A percentile compares a stretch with the other conserved stretches of the same genome.
These are phyloP conservation scores for Blastobotrys parvus DNA, from an alignment of 805 yeast species.

Conservation along the genomic window DNA sequence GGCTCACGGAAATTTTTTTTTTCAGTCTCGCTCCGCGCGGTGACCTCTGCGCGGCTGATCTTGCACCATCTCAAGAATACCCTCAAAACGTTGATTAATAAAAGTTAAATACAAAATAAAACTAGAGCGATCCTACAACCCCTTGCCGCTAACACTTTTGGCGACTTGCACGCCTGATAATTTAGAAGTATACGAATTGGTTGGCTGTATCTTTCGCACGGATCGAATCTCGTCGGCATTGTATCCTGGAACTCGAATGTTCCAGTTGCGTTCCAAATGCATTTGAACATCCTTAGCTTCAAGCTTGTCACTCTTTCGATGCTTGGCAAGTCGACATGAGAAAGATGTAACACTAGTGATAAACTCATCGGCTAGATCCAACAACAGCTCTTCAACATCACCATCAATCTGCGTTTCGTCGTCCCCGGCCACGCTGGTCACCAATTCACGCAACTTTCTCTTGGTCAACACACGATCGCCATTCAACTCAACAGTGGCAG, in stretches of 20 bases:
- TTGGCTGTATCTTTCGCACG: slow-evolving; percentile 33
- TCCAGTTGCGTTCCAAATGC: slow-evolving; percentile 90
- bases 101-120: not conserved
- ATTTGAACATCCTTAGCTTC: slow-evolving; percentile 87
- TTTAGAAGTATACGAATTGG: slow-evolving; percentile 32
- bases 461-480: slow-evolving; percentile 68
- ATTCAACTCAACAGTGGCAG: slow-evolving; percentile 77
- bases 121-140: slow-evolving; percentile 1
- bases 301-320: slow-evolving; percentile 76
- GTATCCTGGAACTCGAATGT: slow-evolving; percentile 88
- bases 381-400: slow-evolving; percentile 79
- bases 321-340: slow-evolving; percentile 93
- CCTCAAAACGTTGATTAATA: not conserved
- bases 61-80: not conserved
- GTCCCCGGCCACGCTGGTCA: slow-evolving; percentile 59
- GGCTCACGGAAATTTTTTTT: not conserved
- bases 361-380: slow-evolving; percentile 94
- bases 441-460: slow-evolving; percentile 81
- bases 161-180: slow-evolving; percentile 29
- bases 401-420: slow-evolving; percentile 91
- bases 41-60: not conserved
- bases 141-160: slow-evolving; percentile 18
- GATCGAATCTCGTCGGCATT: slow-evolving; percentile 81
- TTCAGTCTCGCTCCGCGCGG: not conserved
- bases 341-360: slow-evolving; percentile 84